These are phyloP conservation scores for Claviceps citrina DNA, from an alignment of 2,329 filamentous ascomycete species.

Conservation along the genomic window DNA sequence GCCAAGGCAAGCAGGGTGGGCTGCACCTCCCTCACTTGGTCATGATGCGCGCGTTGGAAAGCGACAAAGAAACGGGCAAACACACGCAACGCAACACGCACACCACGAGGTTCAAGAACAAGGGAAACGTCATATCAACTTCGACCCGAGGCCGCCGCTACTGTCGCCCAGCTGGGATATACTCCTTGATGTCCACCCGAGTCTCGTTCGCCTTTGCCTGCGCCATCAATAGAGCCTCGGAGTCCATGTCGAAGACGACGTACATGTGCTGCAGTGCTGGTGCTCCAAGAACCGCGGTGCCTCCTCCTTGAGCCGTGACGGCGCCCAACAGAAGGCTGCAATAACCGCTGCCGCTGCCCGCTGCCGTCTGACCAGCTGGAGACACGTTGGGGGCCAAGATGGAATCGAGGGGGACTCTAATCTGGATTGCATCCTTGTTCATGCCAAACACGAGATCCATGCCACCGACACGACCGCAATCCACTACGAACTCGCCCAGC, in stretches of 20 bases:
- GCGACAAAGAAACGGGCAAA: no score
- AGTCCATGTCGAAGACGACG: conserved; percentile 2
- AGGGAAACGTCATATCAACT: no score
- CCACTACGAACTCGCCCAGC: not conserved
- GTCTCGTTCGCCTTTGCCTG: conserved; percentile 2
- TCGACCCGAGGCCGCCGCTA: no score
- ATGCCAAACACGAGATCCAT: conserved; percentile 2
- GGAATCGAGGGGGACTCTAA: conserved; percentile 2
- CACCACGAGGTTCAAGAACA: no score
- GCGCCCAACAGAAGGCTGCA: not conserved
- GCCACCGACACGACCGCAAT: not conserved
- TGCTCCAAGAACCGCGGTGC: not conserved
- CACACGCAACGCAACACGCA: no score
- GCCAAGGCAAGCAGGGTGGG: no score
- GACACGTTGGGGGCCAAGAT: no score
- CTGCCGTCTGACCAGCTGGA: no score
- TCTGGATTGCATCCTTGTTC: conserved; percentile 1
- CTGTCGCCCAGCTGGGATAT: not conserved
- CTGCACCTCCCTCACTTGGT: no score
- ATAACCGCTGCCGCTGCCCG: not conserved
- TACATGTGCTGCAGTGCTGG: conserved; percentile 3
- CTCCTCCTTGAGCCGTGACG: not conserved
- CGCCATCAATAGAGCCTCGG: not conserved
- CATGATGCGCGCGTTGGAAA: no score
- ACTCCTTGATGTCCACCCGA: not conserved